Evolutionary conservation across 345 rosid species (phyloP), one percentile per base, ranked within the genome.

Genomic region (Heritiera littoralis): DNA sequence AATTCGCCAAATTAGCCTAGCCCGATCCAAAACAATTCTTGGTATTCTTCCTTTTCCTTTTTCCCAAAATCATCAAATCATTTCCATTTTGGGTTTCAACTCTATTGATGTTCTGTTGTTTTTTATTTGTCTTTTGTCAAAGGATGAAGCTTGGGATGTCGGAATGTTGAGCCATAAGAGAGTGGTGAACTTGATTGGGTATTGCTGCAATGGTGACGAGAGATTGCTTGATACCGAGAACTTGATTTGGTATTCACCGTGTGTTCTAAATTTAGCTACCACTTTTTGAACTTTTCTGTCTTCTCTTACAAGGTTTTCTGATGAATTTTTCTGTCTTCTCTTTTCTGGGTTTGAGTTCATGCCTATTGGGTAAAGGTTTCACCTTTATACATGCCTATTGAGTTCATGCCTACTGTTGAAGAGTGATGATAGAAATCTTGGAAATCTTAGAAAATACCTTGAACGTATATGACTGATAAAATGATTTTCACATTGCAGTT

Each of bases 191-290:
- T 88, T 95, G 91, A 89, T 95, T 77, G 98, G 98, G 40, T 95
- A 92, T 75, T 95, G 98, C 81, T 95, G 98, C 80, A 93, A 93
- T 60, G 98, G 98, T 13, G 98, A 95, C 78, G 98, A 95, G 86
- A 92, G 98, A 83, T 72, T 95, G 85, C 92, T 95, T 72, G 97
- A 92, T 66, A 91, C 98, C 0, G 98, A 95, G 80, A 91, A 86
- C 81, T 89, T 95, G 97, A 91, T 95, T 13, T 78, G 94, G 92
- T 71, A 93, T 95, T 72, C 98, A 95, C 80, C 93, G 98, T 95
- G 90, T 63, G 98, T 75, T 35, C 38, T 52, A 45, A 66, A 63
- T 69, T 30, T 35, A 43, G 48, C 48, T 76, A 9, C 15, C 1
- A 14, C 28, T 66, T 18, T 65, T 35, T 66, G 11, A 23, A 23